Conservation (phyloP, 2,329 filamentous ascomycete genomes). For the Colletotrichum acutatum region DNA sequence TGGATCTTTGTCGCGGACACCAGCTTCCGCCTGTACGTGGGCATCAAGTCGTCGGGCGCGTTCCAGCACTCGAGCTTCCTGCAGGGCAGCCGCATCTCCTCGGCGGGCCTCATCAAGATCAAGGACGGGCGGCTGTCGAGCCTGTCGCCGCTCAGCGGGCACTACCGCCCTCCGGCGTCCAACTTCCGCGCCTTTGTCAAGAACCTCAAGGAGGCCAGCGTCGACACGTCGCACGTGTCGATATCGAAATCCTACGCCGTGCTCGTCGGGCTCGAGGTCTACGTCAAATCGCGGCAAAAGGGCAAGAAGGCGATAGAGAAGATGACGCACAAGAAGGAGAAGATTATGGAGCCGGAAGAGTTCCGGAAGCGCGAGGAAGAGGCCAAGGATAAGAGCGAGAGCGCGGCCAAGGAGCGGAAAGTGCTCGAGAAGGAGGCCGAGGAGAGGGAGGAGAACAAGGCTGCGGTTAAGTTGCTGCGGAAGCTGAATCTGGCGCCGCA, state of each 20-base stretch:
- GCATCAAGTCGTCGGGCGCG: constrained; percentile 87
- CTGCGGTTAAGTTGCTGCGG: constrained; percentile 48
- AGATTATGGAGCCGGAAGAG: constrained; percentile 70
- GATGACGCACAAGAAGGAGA: constrained; percentile 65
- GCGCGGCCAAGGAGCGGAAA: constrained; percentile 62
- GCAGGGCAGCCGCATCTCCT: constrained; percentile 82
- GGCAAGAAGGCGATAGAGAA: constrained; percentile 67
- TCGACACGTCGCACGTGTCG: constrained; percentile 82
- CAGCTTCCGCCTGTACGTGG: constrained; percentile 85
- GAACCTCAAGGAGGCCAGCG: constrained; percentile 76
- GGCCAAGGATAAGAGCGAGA: constrained; percentile 69
- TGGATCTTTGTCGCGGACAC: constrained; percentile 96
- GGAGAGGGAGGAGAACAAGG: constrained; percentile 50
- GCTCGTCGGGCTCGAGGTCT: constrained; percentile 84
- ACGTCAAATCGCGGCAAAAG: constrained; percentile 74
- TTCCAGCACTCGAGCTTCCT: constrained; percentile 95
- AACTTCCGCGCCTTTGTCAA: constrained; percentile 88
- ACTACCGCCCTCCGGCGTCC: constrained; percentile 84
- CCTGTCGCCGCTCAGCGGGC: constrained; percentile 78
- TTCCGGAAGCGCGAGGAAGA: constrained; percentile 67
- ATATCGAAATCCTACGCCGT: constrained; percentile 87
- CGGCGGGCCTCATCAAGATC: constrained; percentile 87
- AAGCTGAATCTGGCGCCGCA: constrained; percentile 51
- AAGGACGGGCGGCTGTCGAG: constrained; percentile 81
- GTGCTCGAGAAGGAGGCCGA: constrained; percentile 52